Evolutionary conservation across 495 filamentous ascomycete genomes (phyloP).

Genomic region (Talaromyces nanjingensis): DNA sequence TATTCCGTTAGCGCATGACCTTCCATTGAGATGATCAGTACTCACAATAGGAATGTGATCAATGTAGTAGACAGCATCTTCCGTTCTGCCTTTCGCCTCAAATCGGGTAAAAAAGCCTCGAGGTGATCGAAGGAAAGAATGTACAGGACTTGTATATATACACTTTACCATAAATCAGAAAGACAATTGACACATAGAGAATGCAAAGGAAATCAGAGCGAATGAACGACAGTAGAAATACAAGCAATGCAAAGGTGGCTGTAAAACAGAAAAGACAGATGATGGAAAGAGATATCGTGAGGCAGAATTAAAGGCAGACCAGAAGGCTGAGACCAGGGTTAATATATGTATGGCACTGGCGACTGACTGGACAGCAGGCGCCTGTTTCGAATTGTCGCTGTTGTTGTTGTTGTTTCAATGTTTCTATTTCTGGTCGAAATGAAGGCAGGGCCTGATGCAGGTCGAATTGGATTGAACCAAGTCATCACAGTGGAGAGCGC

Average conservation of each 20-base stretch:
- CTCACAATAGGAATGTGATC: slow-evolving; percentile 70
- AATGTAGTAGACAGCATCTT: slow-evolving; percentile 65
- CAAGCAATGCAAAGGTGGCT: slow-evolving; percentile 4
- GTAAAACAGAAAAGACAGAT: slow-evolving; percentile 11
- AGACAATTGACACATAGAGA: neutral
- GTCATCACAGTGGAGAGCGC: neutral
- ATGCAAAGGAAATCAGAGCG: neutral
- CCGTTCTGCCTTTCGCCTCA: neutral
- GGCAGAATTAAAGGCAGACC: slow-evolving; percentile 2
- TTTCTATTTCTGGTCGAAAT: slow-evolving; percentile 8
- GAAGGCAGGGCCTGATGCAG: neutral
- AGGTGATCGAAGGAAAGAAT: slow-evolving; percentile 5
- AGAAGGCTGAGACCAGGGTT: neutral
- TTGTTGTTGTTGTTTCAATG: slow-evolving; percentile 1
- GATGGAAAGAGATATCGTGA: neutral
- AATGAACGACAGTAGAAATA: slow-evolving; percentile 12
- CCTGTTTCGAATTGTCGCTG: slow-evolving; percentile 10
- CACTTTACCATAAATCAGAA: neutral
- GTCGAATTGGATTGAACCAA: slow-evolving; percentile 4
- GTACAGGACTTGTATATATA: slow-evolving; percentile 4
- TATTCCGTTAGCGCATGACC: neutral
- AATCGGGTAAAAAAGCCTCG: neutral
- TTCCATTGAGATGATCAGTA: slow-evolving; percentile 13
- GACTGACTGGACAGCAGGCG: neutral
- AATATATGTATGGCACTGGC: neutral